Base-by-base conservation (phyloP, 192 early-diverging fungal genomes). In the Backusella psychrophila region DNA sequence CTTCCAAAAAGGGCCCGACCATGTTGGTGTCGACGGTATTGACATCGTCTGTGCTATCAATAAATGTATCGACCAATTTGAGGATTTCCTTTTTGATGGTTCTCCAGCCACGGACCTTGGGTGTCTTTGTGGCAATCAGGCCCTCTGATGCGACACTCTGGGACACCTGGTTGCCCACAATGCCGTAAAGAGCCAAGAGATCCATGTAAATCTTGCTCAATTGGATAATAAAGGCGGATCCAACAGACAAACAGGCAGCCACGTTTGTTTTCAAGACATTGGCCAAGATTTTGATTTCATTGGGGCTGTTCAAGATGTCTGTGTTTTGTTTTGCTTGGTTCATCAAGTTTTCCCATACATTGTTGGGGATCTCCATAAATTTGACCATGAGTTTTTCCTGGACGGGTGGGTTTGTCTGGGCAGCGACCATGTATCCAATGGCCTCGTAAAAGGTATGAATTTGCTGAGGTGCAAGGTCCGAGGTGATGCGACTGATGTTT, bases 361-460 rank as follows among this genome's bases (percentile, higher is more conserved):
- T 84, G 85, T 99, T 98, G 26, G 96, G 92, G 0, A 93, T 85
- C 73, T 95, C 93, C 97, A 99, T 98, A 36, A 93, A 90, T 38
- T 92, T 92, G 23, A 80, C 77, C 66, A 99, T 95, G 72, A 98
- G 84, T 72, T 93, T 87, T 72, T 95, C 93, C 81, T 97, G 96
- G 19, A 85, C 81, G 49, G 83, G 79, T 66, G 91, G 87, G 81
- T 94, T 94, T 38, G 92, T 85, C 75, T 99, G 97, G 7, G 97
- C 96, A 38, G 96, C 92, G 76, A 99, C 96, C 92, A 99, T 97
- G 81, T 96, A 94, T 17, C 98, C 98, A 68, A 99, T 94, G 38
- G 97, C 97, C 82, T 99, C 96, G 83, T 98, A 98, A 88, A 99
- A 99, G 11, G 96, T 98, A 83, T 99, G 96, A 63, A 98, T 90